Conservation (phyloP, 2,329 filamentous ascomycete genomes). For the Aureobasidium sp. region DNA sequence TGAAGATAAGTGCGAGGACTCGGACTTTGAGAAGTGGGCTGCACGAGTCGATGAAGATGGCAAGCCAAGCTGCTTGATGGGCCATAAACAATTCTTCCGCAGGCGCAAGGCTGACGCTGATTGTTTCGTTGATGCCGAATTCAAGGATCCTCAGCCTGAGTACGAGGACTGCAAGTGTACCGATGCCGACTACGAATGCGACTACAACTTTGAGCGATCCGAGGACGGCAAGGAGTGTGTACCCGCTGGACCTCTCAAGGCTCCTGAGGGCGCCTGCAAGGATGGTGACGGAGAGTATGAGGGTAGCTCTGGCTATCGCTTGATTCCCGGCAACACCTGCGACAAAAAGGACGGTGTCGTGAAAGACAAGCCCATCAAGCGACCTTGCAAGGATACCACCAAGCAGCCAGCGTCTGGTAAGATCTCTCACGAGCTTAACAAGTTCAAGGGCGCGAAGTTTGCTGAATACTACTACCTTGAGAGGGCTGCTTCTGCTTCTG, state of each 20-base stretch:
- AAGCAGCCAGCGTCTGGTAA: conserved; percentile 68
- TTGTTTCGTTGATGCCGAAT: conserved; percentile 90
- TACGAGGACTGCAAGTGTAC: conserved; percentile 84
- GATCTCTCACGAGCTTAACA: conserved; percentile 65
- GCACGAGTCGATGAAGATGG: conserved; percentile 84
- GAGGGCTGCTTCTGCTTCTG: conserved; percentile 68
- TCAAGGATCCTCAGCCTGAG: conserved; percentile 78
- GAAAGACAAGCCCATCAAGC: conserved; percentile 65
- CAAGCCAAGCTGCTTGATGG: conserved; percentile 92
- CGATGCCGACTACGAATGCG: conserved; percentile 92
- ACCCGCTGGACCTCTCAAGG: conserved; percentile 64
- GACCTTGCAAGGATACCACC: conserved; percentile 73
- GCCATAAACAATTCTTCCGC: conserved; percentile 88
- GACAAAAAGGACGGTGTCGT: conserved; percentile 42
- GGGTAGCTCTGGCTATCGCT: conserved; percentile 90
- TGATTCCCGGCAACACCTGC: conserved; percentile 76
- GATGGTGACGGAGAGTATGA: conserved; percentile 77
- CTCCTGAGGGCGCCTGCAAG: conserved; percentile 80
- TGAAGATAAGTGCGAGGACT: conserved; percentile 78
- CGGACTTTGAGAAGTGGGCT: conserved; percentile 89
- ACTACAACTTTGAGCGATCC: conserved; percentile 85
- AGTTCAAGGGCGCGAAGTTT: conserved; percentile 68
- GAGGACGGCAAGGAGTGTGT: conserved; percentile 73
- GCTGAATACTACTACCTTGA: conserved; percentile 80
- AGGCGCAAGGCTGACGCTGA: conserved; percentile 89